phyloP scores from a whole-genome alignment of 2,329 filamentous ascomycete species.

The Botrytis tulipae region DNA sequence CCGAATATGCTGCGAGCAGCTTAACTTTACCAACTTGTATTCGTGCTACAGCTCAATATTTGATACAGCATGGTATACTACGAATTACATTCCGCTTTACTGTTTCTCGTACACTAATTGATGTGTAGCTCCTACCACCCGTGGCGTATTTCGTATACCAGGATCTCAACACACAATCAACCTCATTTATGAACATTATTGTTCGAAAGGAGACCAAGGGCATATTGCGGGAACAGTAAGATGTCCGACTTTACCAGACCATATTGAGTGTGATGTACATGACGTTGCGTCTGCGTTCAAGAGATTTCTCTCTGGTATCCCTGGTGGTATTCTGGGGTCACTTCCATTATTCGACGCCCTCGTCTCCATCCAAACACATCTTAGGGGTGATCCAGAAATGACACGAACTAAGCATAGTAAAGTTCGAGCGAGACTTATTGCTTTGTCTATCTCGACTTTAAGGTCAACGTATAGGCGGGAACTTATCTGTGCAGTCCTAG shows the following conservation, averaged over 20 bases:
- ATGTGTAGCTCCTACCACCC: constrained; percentile 41
- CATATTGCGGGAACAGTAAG: constrained; percentile 56
- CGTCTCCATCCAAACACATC: constrained; percentile 57
- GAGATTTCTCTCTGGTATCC: constrained; percentile 59
- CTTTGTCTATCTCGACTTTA: constrained; percentile 59
- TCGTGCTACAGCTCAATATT: constrained; percentile 62
- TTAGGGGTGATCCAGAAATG: constrained; percentile 52
- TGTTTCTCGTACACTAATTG: constrained; percentile 22
- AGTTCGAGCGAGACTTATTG: constrained; percentile 62
- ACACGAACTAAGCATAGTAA: constrained; percentile 54
- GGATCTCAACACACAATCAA: constrained; percentile 56
- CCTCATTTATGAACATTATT: constrained; percentile 63
- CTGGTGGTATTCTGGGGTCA: constrained; percentile 65
- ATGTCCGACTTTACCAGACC: constrained; percentile 56
- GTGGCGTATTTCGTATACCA: constrained; percentile 62
- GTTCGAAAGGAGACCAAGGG: constrained; percentile 47
- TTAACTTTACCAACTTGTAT: constrained; percentile 64
- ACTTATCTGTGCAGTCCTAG: constrained; percentile 66
- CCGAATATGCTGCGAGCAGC: constrained; percentile 56
- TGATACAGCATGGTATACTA: constrained; percentile 57
- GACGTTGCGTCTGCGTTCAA: constrained; percentile 69
- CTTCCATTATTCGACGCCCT: constrained; percentile 60
- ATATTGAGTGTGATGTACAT: constrained; percentile 59
- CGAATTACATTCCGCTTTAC: neutral
- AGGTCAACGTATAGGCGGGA: constrained; percentile 59